These are phyloP conservation scores for Carpinus viminea DNA, from an alignment of 306 rosid genomes.

Conservation along the genomic window DNA sequence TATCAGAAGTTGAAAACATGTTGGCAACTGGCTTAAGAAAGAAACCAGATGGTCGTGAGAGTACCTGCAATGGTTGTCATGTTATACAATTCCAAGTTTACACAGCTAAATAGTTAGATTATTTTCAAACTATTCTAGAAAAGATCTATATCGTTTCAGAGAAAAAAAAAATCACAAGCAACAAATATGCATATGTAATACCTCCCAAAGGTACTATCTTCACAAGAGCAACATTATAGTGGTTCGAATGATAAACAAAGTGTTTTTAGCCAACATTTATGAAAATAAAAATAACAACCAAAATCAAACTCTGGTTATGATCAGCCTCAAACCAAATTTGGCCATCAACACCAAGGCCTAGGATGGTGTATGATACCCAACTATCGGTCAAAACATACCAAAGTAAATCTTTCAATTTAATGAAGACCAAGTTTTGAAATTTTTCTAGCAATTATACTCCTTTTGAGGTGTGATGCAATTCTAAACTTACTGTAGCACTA, in stretches of 20 bases:
- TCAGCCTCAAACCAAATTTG: slow-evolving; percentile 2
- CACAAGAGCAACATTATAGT: slow-evolving; percentile 3
- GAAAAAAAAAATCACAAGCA: background rate
- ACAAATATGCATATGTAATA: background rate
- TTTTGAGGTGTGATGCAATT: too few species aligned
- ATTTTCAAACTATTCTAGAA: background rate
- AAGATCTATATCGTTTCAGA: background rate
- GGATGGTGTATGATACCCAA: slow-evolving; percentile 5
- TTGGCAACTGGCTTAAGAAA: slow-evolving; percentile 82
- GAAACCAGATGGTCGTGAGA: slow-evolving; percentile 85
- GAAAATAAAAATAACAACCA: background rate
- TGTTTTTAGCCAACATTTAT: background rate
- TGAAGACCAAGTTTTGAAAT: background rate
- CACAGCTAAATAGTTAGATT: background rate
- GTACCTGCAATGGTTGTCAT: slow-evolving; percentile 60
- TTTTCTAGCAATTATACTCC: background rate
- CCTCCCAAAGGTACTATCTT: background rate
- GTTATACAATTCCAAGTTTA: slow-evolving; percentile 12
- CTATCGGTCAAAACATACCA: too few species aligned
- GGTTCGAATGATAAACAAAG: background rate
- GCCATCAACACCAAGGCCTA: slow-evolving; percentile 3
- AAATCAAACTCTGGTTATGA: slow-evolving; percentile 11
- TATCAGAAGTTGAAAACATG: slow-evolving; percentile 67
- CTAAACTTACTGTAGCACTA: too few species aligned
- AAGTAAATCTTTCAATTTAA: too few species aligned